Percentiles rank a stretch among this genome's conserved stretches.
These are phyloP conservation scores for Rubroboletus pulcherrimus DNA, from an alignment of 768 basidiomycete genomes.

Conservation along the genomic window DNA sequence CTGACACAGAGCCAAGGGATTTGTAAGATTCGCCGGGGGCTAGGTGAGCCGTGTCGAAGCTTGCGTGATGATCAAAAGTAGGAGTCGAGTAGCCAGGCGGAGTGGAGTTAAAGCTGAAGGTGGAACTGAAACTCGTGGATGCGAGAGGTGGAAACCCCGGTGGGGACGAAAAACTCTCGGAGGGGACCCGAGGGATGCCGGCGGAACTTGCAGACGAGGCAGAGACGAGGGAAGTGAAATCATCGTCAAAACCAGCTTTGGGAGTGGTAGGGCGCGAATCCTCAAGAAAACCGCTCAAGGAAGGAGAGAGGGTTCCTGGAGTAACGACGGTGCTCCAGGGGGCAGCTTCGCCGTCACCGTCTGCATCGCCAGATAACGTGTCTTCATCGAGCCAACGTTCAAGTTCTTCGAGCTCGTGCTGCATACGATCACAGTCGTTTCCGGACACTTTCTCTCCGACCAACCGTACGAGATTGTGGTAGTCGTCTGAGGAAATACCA, in stretches of 20 bases:
- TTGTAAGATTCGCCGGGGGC: slow-evolving; percentile 37
- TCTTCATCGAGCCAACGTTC: slow-evolving; percentile 59
- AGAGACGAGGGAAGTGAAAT: slow-evolving; percentile 74
- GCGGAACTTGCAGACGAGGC: slow-evolving; percentile 37
- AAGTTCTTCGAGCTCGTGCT: slow-evolving; percentile 54
- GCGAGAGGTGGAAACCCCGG: slow-evolving; percentile 3
- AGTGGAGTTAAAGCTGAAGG: slow-evolving; percentile 24
- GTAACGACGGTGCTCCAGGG: slow-evolving; percentile 40
- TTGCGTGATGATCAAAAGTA: slow-evolving; percentile 15
- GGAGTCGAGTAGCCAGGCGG: slow-evolving; percentile 28
- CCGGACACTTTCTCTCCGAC: slow-evolving; percentile 23
- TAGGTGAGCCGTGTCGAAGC: slow-evolving; percentile 16
- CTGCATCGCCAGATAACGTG: slow-evolving; percentile 12
- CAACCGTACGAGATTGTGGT: slow-evolving; percentile 21
- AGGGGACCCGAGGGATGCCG: neutral
- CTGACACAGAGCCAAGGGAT: slow-evolving; percentile 57
- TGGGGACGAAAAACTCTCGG: neutral
- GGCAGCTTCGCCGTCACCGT: slow-evolving; percentile 24
- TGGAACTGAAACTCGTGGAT: slow-evolving; percentile 24
- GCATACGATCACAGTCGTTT: slow-evolving; percentile 34
- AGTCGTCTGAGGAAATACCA: slow-evolving; percentile 13
- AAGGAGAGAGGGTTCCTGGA: slow-evolving; percentile 28
- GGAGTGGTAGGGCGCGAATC: slow-evolving; percentile 33
- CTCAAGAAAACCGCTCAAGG: slow-evolving; percentile 18
- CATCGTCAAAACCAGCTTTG: slow-evolving; percentile 63